Percentiles rank a stretch among this genome's conserved stretches.
Evolutionary conservation across 2,329 filamentous ascomycete genomes (phyloP).

Genomic region (Herpotrichia juniperi): DNA sequence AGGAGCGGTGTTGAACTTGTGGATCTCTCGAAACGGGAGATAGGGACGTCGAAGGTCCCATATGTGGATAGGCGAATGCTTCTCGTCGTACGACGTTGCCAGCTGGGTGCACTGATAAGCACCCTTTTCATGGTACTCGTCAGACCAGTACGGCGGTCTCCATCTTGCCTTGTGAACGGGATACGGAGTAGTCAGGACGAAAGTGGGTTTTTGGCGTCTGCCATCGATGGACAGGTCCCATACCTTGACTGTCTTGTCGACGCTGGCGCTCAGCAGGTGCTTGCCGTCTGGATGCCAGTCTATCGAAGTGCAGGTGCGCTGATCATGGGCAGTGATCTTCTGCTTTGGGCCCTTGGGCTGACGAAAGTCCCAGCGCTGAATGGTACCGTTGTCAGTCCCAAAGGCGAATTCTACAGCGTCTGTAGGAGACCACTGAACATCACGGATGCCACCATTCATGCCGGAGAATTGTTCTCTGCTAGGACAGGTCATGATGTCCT

Average conservation of each 20-base stretch:
- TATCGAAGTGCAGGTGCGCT: constrained; percentile 63
- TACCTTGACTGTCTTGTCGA: constrained; percentile 66
- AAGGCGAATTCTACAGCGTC: constrained; percentile 68
- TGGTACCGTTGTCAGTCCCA: constrained; percentile 67
- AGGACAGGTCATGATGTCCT: constrained; percentile 58
- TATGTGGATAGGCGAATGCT: constrained; percentile 65
- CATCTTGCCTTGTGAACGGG: constrained; percentile 67
- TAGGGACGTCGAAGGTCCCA: constrained; percentile 69
- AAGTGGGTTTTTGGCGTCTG: constrained; percentile 64
- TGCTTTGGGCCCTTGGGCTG: constrained; percentile 62
- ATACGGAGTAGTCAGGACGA: constrained; percentile 65
- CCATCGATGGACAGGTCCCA: constrained; percentile 67
- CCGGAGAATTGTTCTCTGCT: constrained; percentile 63
- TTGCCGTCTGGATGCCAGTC: constrained; percentile 73
- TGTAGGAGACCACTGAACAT: constrained; percentile 69
- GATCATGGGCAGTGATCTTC: constrained; percentile 66
- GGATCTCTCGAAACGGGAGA: constrained; percentile 67
- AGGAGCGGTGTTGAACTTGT: constrained; percentile 60
- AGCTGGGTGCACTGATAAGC: constrained; percentile 67
- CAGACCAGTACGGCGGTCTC: constrained; percentile 64
- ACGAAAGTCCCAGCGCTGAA: constrained; percentile 69
- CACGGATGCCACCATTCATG: constrained; percentile 66
- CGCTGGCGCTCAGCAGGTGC: constrained; percentile 67
- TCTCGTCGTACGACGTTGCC: constrained; percentile 66
- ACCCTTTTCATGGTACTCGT: constrained; percentile 57